These are phyloP conservation scores for Lophiotrema nucula DNA, from an alignment of 495 filamentous ascomycete genomes.

Conservation along the genomic window DNA sequence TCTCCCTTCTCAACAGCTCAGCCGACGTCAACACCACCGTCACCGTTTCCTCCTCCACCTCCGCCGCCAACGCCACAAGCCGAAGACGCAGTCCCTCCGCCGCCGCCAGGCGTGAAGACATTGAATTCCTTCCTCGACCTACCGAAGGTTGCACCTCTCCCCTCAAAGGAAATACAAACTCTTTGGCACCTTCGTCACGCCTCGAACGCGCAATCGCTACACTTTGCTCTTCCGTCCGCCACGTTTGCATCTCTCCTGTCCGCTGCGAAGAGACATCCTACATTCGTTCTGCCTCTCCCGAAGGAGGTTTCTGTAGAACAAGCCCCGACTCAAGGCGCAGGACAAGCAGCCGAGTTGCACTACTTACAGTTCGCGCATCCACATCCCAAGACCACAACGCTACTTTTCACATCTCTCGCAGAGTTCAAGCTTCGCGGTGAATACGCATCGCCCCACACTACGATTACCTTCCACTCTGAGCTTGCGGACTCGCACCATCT, in stretches of 20 bases:
- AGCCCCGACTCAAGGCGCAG: conserved; percentile 32
- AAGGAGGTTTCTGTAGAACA: conserved; percentile 63
- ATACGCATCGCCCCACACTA: conserved; percentile 87
- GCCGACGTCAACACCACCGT: conserved; percentile 8
- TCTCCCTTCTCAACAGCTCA: not conserved
- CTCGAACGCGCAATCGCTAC: conserved; percentile 65
- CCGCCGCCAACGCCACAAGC: conserved; percentile 34
- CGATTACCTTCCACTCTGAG: conserved; percentile 84
- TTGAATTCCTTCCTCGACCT: conserved; percentile 83
- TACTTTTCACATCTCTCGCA: conserved; percentile 88
- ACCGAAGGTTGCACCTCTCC: conserved; percentile 67
- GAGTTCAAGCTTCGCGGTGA: conserved; percentile 91
- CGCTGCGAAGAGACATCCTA: conserved; percentile 70
- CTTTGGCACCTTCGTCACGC: conserved; percentile 92
- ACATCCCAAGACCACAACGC: conserved; percentile 65
- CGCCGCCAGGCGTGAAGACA: conserved; percentile 65
- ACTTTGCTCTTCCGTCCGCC: conserved; percentile 70
- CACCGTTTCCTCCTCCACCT: conserved; percentile 40
- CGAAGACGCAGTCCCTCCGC: conserved; percentile 40
- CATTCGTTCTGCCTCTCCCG: conserved; percentile 89
- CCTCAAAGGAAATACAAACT: conserved; percentile 76
- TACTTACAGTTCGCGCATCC: conserved; percentile 77
- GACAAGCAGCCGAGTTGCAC: conserved; percentile 73
- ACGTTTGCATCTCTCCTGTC: conserved; percentile 67
- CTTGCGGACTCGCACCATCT: conserved; percentile 67